These are phyloP conservation scores for Pneumocystis oryctolagi DNA, from an alignment of 1,139 yeast genomes.

Conservation along the genomic window DNA sequence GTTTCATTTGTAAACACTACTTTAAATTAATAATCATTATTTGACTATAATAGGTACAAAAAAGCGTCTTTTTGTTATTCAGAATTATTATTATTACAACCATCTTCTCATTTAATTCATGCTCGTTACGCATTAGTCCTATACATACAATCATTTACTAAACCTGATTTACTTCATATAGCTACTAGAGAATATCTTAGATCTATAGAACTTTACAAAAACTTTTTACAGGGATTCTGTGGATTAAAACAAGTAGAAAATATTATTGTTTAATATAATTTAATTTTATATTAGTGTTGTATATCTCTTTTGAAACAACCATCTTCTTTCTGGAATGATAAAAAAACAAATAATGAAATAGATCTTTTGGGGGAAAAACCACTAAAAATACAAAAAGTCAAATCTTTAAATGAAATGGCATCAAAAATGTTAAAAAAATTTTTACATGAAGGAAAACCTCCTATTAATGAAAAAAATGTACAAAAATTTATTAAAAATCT, in stretches of 20 bases:
- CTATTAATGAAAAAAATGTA: neutral
- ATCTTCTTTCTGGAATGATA: neutral
- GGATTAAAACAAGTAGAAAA: constrained; percentile 26
- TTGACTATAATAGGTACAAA: neutral
- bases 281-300: neutral
- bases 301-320: neutral
- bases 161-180: constrained; percentile 13
- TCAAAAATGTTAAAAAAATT: neutral
- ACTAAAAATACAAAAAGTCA: neutral
- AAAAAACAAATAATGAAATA: neutral
- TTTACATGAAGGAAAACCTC: constrained; percentile 1
- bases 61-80: constrained; percentile 30
- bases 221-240: constrained; percentile 57
- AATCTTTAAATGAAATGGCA: neutral
- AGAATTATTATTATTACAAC: constrained; percentile 52
- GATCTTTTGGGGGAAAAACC: neutral
- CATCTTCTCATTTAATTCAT: constrained; percentile 58
- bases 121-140: constrained; percentile 42
- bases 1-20: neutral
- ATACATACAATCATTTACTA: constrained; percentile 7
- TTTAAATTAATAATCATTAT: constrained; percentile 27
- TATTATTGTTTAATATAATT: neutral
- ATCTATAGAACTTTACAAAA: constrained; percentile 61
- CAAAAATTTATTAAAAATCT: neutral
- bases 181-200: constrained; percentile 46